These are phyloP conservation scores for Ascocoryne sarcoides DNA, from an alignment of 2,329 filamentous ascomycete genomes.

Conservation along the genomic window DNA sequence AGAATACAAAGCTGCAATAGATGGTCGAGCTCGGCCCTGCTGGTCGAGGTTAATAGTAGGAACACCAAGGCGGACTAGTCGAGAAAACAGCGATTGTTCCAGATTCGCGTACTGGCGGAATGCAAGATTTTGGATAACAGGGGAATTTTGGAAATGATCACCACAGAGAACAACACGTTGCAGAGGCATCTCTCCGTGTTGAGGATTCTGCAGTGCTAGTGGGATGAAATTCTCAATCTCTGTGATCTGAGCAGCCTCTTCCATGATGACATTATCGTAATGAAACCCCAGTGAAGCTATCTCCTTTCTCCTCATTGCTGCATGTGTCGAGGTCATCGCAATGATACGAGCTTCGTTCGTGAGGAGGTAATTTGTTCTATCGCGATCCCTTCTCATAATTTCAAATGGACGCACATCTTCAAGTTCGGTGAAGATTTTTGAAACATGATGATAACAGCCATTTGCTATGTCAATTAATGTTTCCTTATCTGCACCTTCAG, in stretches of 20 bases:
- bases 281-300: conserved; percentile 90
- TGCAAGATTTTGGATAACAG: conserved; percentile 87
- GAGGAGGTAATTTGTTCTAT: conserved; percentile 93
- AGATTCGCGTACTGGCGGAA: conserved; percentile 94
- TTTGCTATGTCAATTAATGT: conserved; percentile 65
- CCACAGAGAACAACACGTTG: conserved; percentile 88
- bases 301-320: conserved; percentile 85
- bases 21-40: conserved; percentile 82
- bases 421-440: conserved; percentile 83
- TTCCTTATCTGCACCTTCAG: conserved; percentile 54
- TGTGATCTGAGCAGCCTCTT: conserved; percentile 96
- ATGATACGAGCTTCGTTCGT: conserved; percentile 95
- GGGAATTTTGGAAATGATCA: conserved; percentile 94
- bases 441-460: conserved; percentile 82
- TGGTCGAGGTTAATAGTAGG: conserved; percentile 84
- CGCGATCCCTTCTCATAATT: conserved; percentile 76
- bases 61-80: conserved; percentile 85
- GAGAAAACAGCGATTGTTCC: conserved; percentile 89
- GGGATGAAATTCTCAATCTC: conserved; percentile 97
- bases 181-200: conserved; percentile 62
- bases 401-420: conserved; percentile 94
- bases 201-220: conserved; percentile 78
- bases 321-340: conserved; percentile 97
- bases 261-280: conserved; percentile 97
- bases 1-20: conserved; percentile 80